Conservation (phyloP, 169 alveolate species). For the Plasmodium gallinaceum region DNA sequence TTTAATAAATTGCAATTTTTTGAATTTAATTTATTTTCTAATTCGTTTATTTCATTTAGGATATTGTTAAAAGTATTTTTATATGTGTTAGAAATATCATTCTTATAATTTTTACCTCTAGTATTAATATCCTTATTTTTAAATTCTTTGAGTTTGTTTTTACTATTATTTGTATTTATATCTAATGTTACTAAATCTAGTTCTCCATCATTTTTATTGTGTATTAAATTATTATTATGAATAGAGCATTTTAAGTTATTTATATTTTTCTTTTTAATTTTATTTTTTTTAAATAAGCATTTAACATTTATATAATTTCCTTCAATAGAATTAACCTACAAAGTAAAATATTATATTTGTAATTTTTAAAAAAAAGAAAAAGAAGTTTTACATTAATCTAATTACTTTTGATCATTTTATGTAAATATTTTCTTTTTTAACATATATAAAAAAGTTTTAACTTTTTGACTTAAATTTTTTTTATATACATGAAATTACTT, state of each 20-base stretch:
- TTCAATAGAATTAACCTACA: constrained; percentile 37
- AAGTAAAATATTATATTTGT: background rate
- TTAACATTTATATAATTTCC: constrained; percentile 39
- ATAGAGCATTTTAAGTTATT: background rate
- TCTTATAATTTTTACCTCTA: background rate
- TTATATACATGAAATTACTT: no score
- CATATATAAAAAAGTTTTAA: no score
- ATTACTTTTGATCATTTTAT: no score
- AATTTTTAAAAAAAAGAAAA: no score
- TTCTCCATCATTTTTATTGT: background rate
- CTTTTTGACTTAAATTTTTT: no score
- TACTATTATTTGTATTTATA: background rate
- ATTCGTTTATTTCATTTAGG: constrained; percentile 23
- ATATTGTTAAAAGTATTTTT: constrained; percentile 31
- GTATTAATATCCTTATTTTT: background rate
- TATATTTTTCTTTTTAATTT: background rate
- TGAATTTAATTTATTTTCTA: constrained; percentile 27
- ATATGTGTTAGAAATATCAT: background rate
- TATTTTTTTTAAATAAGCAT: constrained; percentile 31
- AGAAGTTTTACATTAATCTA: no score
- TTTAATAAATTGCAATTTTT: constrained; percentile 21
- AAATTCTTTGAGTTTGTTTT: background rate
- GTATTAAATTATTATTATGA: no score
- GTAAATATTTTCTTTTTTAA: no score
- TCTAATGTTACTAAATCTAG: background rate